Conservation (phyloP, 306 rosid species). For the Ochetophila trinervis region DNA sequence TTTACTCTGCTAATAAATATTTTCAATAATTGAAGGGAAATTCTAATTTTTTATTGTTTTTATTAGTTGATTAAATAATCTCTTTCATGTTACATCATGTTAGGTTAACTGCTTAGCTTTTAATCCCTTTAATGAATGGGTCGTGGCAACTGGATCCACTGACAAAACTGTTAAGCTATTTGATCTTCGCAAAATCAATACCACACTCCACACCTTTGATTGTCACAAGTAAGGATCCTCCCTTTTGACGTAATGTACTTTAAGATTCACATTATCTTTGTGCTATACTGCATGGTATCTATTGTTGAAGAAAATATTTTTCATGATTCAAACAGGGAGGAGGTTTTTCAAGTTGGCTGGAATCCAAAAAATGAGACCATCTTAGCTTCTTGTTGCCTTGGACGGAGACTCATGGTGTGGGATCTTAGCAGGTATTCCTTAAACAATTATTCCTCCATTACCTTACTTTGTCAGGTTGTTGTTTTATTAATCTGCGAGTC, state of each 20-base stretch:
- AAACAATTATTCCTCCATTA: constrained; percentile 15
- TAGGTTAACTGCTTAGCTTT: constrained; percentile 97
- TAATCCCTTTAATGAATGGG: constrained; percentile 97
- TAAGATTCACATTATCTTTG: neutral
- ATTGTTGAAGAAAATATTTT: neutral
- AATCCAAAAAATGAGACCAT: constrained; percentile 94
- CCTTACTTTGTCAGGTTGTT: neutral
- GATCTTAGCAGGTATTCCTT: constrained; percentile 91
- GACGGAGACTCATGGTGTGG: constrained; percentile 99
- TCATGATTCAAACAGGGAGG: constrained; percentile 53
- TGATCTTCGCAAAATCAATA: constrained; percentile 80
- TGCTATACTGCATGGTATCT: neutral
- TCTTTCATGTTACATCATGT: constrained; percentile 12
- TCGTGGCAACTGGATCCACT: constrained; percentile 97
- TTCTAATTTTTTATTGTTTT: neutral
- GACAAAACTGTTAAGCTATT: constrained; percentile 95
- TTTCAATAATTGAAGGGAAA: neutral
- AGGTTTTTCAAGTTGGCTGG: constrained; percentile 99
- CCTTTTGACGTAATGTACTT: constrained; percentile 12
- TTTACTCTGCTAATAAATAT: neutral
- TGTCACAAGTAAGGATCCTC: constrained; percentile 74
- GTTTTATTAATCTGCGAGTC: neutral
- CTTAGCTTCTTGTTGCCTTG: constrained; percentile 95
- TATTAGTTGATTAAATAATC: constrained; percentile 8
- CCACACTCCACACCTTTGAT: constrained; percentile 84